Evolutionary conservation across 176 grass and related monocot genomes (phyloP).

Genomic region (Bothriochloa decipiens): DNA sequence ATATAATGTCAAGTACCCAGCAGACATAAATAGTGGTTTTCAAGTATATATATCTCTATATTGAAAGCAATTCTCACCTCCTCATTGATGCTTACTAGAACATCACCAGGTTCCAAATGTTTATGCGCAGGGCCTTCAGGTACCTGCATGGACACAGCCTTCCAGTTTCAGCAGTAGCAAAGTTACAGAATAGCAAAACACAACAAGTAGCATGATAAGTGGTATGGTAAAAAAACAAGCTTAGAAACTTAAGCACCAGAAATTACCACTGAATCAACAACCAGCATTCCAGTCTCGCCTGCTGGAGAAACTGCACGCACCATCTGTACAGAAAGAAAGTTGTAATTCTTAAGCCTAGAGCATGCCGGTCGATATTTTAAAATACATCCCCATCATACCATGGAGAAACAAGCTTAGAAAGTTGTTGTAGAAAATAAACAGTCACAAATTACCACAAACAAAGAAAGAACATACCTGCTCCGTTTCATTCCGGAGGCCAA

Average conservation of each 20-base stretch:
- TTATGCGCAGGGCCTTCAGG: slow-evolving; percentile 96
- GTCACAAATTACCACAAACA: slow-evolving; percentile 4
- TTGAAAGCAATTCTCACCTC: slow-evolving; percentile 53
- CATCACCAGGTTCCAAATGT: slow-evolving; percentile 90
- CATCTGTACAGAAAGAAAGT: slow-evolving; percentile 57
- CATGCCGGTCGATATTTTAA: slow-evolving; percentile 33
- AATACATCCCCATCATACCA: slow-evolving; percentile 23
- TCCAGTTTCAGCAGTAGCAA: slow-evolving; percentile 13
- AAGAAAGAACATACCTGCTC: slow-evolving; percentile 64
- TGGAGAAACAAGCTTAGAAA: slow-evolving; percentile 24
- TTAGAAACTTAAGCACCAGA: slow-evolving; percentile 40
- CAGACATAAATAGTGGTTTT: slow-evolving; percentile 5
- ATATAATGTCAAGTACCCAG: background rate
- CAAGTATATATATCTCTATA: slow-evolving; percentile 2
- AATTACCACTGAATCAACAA: slow-evolving; percentile 97
- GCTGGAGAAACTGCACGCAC: slow-evolving; percentile 76
- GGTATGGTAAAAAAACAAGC: slow-evolving; percentile 19
- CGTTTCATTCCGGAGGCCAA: slow-evolving; percentile 91
- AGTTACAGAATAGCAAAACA: slow-evolving; percentile 23
- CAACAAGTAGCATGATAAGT: slow-evolving; percentile 16
- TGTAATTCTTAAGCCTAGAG: background rate
- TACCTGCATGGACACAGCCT: slow-evolving; percentile 62
- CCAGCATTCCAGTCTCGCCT: slow-evolving; percentile 95
- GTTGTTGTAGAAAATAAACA: background rate
- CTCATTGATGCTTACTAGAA: slow-evolving; percentile 87